phyloP scores from a whole-genome alignment of 1,139 yeast genomes.

The Yamadazyma songkhlaensis region DNA sequence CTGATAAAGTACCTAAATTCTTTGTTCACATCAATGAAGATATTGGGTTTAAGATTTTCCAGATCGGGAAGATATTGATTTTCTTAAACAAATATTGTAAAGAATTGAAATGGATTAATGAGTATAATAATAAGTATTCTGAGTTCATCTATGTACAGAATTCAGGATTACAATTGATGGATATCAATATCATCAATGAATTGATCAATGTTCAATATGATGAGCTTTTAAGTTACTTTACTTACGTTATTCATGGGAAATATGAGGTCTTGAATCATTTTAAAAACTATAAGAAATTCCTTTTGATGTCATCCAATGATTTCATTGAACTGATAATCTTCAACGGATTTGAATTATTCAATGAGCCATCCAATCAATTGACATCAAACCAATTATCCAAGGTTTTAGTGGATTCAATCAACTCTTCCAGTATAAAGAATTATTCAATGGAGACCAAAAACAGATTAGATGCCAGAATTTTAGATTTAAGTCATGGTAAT shows the following conservation, averaged over 20 bases:
- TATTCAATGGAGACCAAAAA: constrained; percentile 22
- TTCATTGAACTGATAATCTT: constrained; percentile 65
- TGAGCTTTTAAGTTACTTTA: constrained; percentile 57
- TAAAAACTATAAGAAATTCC: constrained; percentile 58
- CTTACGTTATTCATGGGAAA: constrained; percentile 47
- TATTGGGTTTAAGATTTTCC: constrained; percentile 56
- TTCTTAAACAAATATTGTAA: constrained; percentile 64
- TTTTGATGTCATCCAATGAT: constrained; percentile 75
- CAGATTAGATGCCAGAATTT: constrained; percentile 76
- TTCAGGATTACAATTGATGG: constrained; percentile 33
- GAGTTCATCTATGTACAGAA: constrained; percentile 24
- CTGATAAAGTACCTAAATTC: constrained; percentile 58
- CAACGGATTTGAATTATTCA: constrained; percentile 54
- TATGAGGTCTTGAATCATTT: constrained; percentile 53
- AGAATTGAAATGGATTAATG: constrained; percentile 39
- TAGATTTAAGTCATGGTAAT: constrained; percentile 62
- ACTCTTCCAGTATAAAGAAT: constrained; percentile 57
- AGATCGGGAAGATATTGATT: constrained; percentile 75
- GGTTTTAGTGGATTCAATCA: constrained; percentile 64
- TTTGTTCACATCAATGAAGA: constrained; percentile 34
- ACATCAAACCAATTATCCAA: constrained; percentile 67
- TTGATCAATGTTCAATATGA: constrained; percentile 51
- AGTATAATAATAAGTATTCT: constrained; percentile 38
- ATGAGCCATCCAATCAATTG: constrained; percentile 59
- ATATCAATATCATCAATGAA: constrained; percentile 22